Base-by-base conservation (phyloP, 2,329 filamentous ascomycete species). In the Fusarium caatingaense region DNA sequence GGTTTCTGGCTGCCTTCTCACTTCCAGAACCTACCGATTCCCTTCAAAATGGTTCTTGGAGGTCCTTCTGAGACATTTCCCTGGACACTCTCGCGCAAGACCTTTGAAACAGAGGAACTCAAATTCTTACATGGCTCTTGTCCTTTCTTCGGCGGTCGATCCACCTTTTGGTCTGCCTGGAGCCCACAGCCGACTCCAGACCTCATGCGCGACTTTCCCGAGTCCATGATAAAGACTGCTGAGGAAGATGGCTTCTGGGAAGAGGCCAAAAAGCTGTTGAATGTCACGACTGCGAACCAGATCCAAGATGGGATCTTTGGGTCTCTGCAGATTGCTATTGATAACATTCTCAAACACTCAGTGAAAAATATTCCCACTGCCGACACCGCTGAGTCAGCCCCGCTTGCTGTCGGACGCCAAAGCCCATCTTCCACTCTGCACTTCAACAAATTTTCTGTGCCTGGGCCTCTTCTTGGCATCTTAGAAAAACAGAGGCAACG, bases 11-110 rank as follows among this genome's bases (percentile, higher is more conserved):
- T 54, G 9, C 50, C 37, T 9, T 50, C 47, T 20, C 50, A 54
- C 37, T 54, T 54, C 50, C 37, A 54, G 20, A 54, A 54, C n/a
- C 37, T 54, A 32, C 50, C 37, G n/a, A 44, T 54, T 15, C 50
- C 50, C 12, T 54, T 44, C 20, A 54, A 54, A n/a, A 54, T 54
- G 50, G 50, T 54, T 23, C 25, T 54, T 7, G 37, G 50, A 18
- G 37, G 50, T 8, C 27, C 50, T 42, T 54, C 50, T 13, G 50
- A 44, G 23, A 54, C 37, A 30, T 54, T 54, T 5, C 25, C 50
- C 7, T 54, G 37, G 37, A 54, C 37, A 5, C 50, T 54, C 15
- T 54, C 50, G 28, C 25, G 50, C 1, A 44, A 54, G 25, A 42
- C 50, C 15, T 44, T 54, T 44, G 37, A 54, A 32, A 42, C 50